phyloP scores from a whole-genome alignment of 2,329 filamentous ascomycete species.

The Furcasterigmium furcatum region DNA sequence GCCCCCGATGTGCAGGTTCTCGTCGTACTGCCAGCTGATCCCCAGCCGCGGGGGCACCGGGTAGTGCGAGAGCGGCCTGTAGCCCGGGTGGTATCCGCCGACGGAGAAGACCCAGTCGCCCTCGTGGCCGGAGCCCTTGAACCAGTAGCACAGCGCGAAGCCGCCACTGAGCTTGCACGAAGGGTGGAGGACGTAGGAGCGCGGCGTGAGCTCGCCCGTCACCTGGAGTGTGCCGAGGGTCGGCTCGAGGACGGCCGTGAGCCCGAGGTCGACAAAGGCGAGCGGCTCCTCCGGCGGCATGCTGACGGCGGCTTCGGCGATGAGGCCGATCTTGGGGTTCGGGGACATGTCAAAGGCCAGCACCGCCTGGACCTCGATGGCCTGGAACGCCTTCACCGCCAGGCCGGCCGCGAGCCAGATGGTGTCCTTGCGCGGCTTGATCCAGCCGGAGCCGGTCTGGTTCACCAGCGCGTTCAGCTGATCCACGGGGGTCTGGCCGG shows the following conservation, averaged over 20 bases:
- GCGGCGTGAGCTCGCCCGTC: slow-evolving; percentile 27
- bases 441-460: too few species aligned
- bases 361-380: slow-evolving; percentile 30
- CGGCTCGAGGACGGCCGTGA: slow-evolving; percentile 23
- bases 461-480: too few species aligned
- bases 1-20: slow-evolving; percentile 22
- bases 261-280: slow-evolving; percentile 21
- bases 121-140: neutral
- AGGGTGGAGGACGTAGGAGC: slow-evolving; percentile 26
- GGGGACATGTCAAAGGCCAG: slow-evolving; percentile 26
- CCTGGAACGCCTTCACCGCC: slow-evolving; percentile 31
- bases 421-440: slow-evolving; percentile 18
- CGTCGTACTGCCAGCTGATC: slow-evolving; percentile 20
- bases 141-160: slow-evolving; percentile 22
- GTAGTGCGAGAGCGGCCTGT: slow-evolving; percentile 21
- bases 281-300: slow-evolving; percentile 6
- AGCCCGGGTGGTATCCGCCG: slow-evolving; percentile 32
- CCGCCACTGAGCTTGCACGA: slow-evolving; percentile 32
- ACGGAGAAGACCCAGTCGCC: slow-evolving; percentile 35
- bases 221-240: slow-evolving; percentile 28
- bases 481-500: too few species aligned
- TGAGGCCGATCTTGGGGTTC: slow-evolving; percentile 20
- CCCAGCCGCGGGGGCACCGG: slow-evolving; percentile 24
- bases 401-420: slow-evolving; percentile 28
- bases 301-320: slow-evolving; percentile 5